Evolutionary conservation across 495 filamentous ascomycete species (phyloP).

Genomic region (Penicillium paxilli): DNA sequence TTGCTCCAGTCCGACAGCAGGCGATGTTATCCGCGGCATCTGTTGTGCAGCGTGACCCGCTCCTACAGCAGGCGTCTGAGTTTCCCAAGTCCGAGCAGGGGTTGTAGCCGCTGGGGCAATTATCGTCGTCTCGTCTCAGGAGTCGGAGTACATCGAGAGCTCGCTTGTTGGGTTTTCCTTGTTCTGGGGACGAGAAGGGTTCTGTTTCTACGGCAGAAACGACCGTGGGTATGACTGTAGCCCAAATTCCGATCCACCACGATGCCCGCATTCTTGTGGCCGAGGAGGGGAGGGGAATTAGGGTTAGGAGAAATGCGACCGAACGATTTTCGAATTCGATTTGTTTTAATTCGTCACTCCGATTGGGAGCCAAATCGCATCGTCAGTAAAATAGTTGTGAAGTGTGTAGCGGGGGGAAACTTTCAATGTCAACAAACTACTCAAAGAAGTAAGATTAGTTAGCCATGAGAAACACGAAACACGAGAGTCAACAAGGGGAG

Average conservation of each 20-base stretch:
- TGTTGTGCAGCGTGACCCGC: slow-evolving; percentile 53
- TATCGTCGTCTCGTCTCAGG: slow-evolving; percentile 37
- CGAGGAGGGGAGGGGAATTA: background rate
- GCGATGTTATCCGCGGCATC: slow-evolving; percentile 62
- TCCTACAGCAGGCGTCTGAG: slow-evolving; percentile 55
- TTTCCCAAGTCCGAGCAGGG: slow-evolving; percentile 51
- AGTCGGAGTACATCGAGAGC: slow-evolving; percentile 42
- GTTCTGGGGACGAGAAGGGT: slow-evolving; percentile 31
- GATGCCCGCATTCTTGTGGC: slow-evolving; percentile 38
- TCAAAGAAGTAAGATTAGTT: slow-evolving; percentile 34
- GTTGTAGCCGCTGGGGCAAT: slow-evolving; percentile 54
- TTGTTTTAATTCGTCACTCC: background rate
- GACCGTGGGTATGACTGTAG: slow-evolving; percentile 37
- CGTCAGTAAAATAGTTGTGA: slow-evolving; percentile 5
- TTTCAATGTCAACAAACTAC: slow-evolving; percentile 48
- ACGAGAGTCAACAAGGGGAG: background rate
- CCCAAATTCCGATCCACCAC: slow-evolving; percentile 39
- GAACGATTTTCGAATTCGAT: background rate
- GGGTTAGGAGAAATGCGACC: slow-evolving; percentile 1
- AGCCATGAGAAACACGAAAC: background rate
- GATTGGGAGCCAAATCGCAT: slow-evolving; percentile 10
- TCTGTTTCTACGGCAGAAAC: slow-evolving; percentile 30
- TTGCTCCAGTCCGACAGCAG: slow-evolving; percentile 62
- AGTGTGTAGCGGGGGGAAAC: background rate
- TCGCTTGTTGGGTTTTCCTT: slow-evolving; percentile 22